Base-by-base conservation (phyloP, 768 basidiomycete species). In the Cystobasidium tubakii region DNA sequence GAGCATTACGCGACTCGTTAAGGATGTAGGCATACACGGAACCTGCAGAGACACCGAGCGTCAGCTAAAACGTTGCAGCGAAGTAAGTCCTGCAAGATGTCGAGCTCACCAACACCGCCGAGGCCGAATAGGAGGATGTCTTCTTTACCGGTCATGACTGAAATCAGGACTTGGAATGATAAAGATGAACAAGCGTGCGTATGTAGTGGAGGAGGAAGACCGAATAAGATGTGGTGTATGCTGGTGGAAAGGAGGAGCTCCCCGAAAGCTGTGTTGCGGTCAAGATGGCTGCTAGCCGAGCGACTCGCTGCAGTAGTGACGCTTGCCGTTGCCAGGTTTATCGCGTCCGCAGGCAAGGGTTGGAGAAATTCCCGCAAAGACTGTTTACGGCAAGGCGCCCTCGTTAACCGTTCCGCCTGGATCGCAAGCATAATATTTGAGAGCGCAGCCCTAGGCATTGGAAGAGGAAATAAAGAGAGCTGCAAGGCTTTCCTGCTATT, bases 1-100 rank as follows among this genome's bases (percentile, higher is more conserved):
- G 44, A 9, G 43, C 66, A 19, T 65, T 60, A 15, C 9, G 66
- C 13, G 34, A 64, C 17, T 34, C 21, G 29, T 55, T 69, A 15
- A 74, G 33, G 57, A 74, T 70, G 73, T 64, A 74, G 42, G 73
- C 73, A 31, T 74, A 65, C 21, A 66, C 65, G 21, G 73, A 65
- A 39, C 73, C 63, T 65, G 34, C 36, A 33, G n/a, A 42, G 4
- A 12, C 4, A 27, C 3, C 10, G 4, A 65, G 29, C 4, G 9
- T 17, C 33, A 64, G 19, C n/a, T n/a, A n/a, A 31, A n/a, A 7
- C 19, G 39, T 23, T n/a, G n/a, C n/a, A n/a, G n/a, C 25, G 33
- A 64, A 33, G n/a, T 27, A 9, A 33, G 36, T 23, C 23, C 12
- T n/a, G 21, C 23, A n/a, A 27, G 55, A 50, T 3, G 27, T 67